Base-by-base conservation (phyloP, 2,329 filamentous ascomycete species). In the Myriosclerotinia duriaeana region DNA sequence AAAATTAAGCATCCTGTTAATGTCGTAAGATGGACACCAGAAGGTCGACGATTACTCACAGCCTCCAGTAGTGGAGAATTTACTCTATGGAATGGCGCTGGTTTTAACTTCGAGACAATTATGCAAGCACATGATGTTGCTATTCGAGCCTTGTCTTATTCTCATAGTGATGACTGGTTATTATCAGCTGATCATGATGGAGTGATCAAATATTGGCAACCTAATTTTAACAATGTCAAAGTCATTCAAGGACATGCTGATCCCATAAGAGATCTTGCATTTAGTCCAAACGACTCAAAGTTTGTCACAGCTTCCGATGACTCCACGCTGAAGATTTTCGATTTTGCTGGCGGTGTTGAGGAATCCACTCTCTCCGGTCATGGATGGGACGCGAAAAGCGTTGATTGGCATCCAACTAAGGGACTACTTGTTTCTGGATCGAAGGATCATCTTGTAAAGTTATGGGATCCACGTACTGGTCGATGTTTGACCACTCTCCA, bases 61-160 rank as follows among this genome's bases (percentile, higher is more conserved):
- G 95, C 93, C 30, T 96, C 93, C 0, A 96, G 93, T 72, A 98
- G 94, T 77, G 95, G 95, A 75, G 95, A 99, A 77, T 99, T 99
- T 75, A 99, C 96, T 50, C 80, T 99, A 4, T 99, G 95, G 95
- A 99, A 99, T 77, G 95, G 95, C 70, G 98, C 94, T 53, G 94
- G 93, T 34, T 99, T 99, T 85, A 98, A 99, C 78, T 99, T 99
- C 74, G 95, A 99, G 80, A 98, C 95, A 4, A 97, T 99, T 38
- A 97, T 97, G 91, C 93, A 97, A 81, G 94, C 94, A 50, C 94
- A 98, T 78, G 94, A 97, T 78, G 88, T 89, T 65, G 91, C 92
- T 48, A 93, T 97, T 71, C 87, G 92, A 72, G 89, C 90, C 12
- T 83, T 93, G 55, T 87, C 88, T 71, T 99, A 97, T 81, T 96